Evolutionary conservation across 2,329 filamentous ascomycete genomes (phyloP).

Genomic region (Penicillium sclerotigenum): DNA sequence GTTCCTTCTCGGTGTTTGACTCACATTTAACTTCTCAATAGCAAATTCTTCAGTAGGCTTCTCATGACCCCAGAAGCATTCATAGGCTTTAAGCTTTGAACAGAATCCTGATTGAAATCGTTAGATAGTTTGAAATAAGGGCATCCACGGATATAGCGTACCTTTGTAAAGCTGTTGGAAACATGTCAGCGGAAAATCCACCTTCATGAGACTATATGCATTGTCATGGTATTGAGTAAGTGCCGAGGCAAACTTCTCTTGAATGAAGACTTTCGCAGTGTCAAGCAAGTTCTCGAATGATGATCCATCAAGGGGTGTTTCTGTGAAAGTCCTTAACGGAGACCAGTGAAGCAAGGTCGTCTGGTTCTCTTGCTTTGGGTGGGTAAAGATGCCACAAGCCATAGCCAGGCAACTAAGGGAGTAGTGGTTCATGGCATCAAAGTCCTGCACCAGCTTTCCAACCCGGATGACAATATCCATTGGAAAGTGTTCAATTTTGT

Average conservation of each 20-base stretch:
- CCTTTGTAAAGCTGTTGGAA: not conserved
- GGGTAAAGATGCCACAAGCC: conserved; percentile 5
- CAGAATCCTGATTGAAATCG: not conserved
- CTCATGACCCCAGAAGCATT: conserved; percentile 3
- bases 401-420: not conserved
- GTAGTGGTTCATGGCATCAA: not conserved
- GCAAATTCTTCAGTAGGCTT: not conserved
- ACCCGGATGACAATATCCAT: conserved; percentile 4
- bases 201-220: not conserved
- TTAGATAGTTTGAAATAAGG: not conserved
- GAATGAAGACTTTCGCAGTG: not conserved
- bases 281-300: not conserved
- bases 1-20: not conserved
- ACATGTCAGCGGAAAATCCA: not conserved
- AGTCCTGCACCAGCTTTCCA: not conserved
- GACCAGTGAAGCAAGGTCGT: conserved; percentile 9
- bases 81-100: not conserved
- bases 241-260: not conserved
- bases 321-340: not conserved
- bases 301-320: not conserved
- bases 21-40: not conserved
- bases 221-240: not conserved
- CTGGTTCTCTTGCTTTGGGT: not conserved
- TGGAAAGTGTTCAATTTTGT: not conserved
- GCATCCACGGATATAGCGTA: not conserved